Evolutionary conservation across 495 filamentous ascomycete species (phyloP).

Genomic region (Aspergillus bridgeri): DNA sequence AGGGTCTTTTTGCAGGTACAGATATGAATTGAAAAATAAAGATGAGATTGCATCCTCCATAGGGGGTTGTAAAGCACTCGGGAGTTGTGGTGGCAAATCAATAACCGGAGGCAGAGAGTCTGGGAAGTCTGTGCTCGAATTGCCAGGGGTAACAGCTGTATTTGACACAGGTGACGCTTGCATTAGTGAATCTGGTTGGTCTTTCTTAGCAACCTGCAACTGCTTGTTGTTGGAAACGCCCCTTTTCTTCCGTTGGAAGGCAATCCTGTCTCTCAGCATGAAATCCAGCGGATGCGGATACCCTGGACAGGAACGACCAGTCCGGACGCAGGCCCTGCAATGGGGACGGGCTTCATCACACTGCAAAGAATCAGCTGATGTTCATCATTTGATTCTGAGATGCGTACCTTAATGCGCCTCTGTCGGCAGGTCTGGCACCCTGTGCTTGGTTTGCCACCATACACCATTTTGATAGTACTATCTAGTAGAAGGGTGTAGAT

Average conservation of each 20-base stretch:
- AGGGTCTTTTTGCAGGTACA: conserved; percentile 30
- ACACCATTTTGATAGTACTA: conserved; percentile 52
- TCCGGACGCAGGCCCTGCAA: conserved; percentile 46
- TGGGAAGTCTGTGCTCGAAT: background rate
- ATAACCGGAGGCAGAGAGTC: background rate
- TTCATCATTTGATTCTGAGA: background rate
- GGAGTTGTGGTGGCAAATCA: conserved; percentile 3
- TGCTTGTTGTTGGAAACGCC: background rate
- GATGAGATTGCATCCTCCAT: conserved; percentile 33
- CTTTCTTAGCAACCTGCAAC: background rate
- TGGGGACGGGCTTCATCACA: conserved; percentile 51
- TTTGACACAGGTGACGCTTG: background rate
- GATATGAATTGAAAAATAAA: conserved; percentile 35
- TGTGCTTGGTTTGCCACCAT: conserved; percentile 67
- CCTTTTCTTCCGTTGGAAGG: conserved; percentile 50
- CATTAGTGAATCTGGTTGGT: background rate
- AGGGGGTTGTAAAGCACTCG: conserved; percentile 20
- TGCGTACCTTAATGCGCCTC: conserved; percentile 55
- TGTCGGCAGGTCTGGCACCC: conserved; percentile 65
- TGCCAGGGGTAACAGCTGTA: background rate
- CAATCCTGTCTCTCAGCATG: conserved; percentile 63
- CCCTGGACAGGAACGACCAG: conserved; percentile 53
- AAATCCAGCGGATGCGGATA: conserved; percentile 68
- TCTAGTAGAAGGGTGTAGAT: background rate
- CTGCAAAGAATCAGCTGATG: conserved; percentile 16